Percentiles rank a stretch among this genome's conserved stretches.
Evolutionary conservation across 176 grass and related monocot genomes (phyloP).

Genomic region (Avena eriantha): DNA sequence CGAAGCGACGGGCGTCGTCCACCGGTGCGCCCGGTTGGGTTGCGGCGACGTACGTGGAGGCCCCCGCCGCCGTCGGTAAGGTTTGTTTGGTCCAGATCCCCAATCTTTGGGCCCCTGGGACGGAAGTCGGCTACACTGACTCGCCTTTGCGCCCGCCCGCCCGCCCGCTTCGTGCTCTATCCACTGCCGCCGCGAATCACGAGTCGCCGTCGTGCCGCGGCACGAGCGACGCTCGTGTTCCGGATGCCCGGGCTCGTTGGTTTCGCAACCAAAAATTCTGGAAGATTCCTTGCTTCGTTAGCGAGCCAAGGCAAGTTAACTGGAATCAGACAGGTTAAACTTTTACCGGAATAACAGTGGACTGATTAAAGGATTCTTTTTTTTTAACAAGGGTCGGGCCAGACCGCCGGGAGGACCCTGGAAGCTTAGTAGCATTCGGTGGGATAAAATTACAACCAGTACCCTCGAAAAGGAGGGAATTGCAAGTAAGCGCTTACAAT

Average conservation of each 20-base stretch:
- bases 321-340: not conserved
- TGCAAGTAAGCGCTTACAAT: too few relatives aligned
- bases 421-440: too few relatives aligned
- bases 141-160: not conserved
- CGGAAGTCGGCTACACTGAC: conserved; percentile 26
- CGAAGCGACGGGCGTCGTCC: too few relatives aligned
- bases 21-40: not conserved
- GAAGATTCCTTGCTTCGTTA: not conserved
- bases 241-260: not conserved
- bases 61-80: conserved; percentile 13
- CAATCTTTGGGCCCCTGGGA: not conserved
- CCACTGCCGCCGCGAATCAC: conserved; percentile 26
- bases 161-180: not conserved
- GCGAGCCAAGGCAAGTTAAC: not conserved
- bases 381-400: too few relatives aligned
- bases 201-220: conserved; percentile 9
- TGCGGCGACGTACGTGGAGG: conserved; percentile 41
- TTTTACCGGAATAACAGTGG: not conserved
- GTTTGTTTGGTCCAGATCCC: not conserved
- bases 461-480: too few relatives aligned
- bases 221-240: not conserved
- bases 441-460: too few relatives aligned
- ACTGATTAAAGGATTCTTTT: not conserved
- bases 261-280: not conserved
- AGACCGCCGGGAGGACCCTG: too few relatives aligned